Evolutionary conservation across 352 stramenopile species (phyloP), one percentile per base, ranked within the genome.

Genomic region (Pythium myriotylum): DNA sequence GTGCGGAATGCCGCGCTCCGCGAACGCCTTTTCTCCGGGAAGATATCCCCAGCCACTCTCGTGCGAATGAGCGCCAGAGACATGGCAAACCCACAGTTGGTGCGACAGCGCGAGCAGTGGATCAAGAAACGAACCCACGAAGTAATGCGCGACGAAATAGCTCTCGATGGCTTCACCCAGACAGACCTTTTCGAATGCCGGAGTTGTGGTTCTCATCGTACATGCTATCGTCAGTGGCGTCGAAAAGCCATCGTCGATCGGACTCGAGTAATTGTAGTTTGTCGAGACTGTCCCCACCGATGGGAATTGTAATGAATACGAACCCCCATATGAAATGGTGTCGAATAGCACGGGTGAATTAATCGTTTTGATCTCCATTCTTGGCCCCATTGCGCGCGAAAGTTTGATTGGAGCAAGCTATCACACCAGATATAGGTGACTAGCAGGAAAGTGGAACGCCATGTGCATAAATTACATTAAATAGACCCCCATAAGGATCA

Each of bases 41-140:
- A 89, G 23, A 62, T 93, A 17, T 42, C 64, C 0, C 72, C 80
- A 17, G 56, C 74, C 48, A 74, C 64, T 47, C 69, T 93, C 22
- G 86, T 93, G 63, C 80, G 86, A 35, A 89, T 95, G 84, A 89
- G 73, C 48, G 80, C 77, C 3, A 74, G 70, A 22, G 82, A 92
- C 64, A 92, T 95, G 86, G 86, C 86, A n/a, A 95, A 95, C 57
- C 86, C 86, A 27, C 82, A 92, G 57, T 68, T 95, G 32, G 86
- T 89, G 24, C 79, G 74, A 0, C 82, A 95, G 39, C 81, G 86
- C 14, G 85, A 91, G 48, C 80, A 92, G 59, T 95, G 86, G 82
- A 92, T 95, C 57, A 87, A 78, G 70, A 92, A 92, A 50, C 84
- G 86, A 32, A 94, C 86, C 4, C 73, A 85, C 69, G 84, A 94